Conservation (phyloP, 2,329 filamentous ascomycete genomes). For the Teratosphaeria epicoccoides region DNA sequence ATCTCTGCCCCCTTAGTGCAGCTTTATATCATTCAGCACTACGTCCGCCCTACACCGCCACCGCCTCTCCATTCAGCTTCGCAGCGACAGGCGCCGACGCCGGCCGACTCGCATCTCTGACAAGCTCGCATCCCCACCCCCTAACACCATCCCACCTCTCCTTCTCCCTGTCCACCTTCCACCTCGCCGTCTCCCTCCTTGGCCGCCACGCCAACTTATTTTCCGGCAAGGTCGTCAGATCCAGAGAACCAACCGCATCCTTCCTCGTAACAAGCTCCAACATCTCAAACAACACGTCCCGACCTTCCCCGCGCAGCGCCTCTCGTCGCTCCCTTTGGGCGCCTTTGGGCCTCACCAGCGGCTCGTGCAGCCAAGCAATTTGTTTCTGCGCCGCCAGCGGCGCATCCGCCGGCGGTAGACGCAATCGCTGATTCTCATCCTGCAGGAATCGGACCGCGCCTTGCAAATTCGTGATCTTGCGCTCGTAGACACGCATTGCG, state of each 20-base stretch:
- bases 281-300: conserved; percentile 54
- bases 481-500: conserved; percentile 57
- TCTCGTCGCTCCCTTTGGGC: conserved; percentile 31
- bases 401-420: conserved; percentile 30
- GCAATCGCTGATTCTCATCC: conserved; percentile 54
- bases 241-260: conserved; percentile 38
- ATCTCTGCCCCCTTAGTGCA: neutral
- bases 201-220: conserved; percentile 58
- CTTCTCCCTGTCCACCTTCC: conserved; percentile 53
- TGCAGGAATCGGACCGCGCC: conserved; percentile 57
- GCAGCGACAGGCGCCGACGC: neutral
- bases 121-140: conserved; percentile 25
- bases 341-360: conserved; percentile 39
- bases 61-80: neutral
- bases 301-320: conserved; percentile 50
- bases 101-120: conserved; percentile 3
- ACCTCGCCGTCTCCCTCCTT: conserved; percentile 52
- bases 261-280: conserved; percentile 50
- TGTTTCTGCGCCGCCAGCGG: conserved; percentile 15
- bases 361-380: conserved; percentile 54
- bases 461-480: conserved; percentile 54
- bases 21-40: neutral
- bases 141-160: conserved; percentile 50
- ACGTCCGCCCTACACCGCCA: neutral
- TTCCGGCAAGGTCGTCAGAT: conserved; percentile 46